Conservation (phyloP, 306 rosid genomes). For the Trifolium pratense region DNA sequence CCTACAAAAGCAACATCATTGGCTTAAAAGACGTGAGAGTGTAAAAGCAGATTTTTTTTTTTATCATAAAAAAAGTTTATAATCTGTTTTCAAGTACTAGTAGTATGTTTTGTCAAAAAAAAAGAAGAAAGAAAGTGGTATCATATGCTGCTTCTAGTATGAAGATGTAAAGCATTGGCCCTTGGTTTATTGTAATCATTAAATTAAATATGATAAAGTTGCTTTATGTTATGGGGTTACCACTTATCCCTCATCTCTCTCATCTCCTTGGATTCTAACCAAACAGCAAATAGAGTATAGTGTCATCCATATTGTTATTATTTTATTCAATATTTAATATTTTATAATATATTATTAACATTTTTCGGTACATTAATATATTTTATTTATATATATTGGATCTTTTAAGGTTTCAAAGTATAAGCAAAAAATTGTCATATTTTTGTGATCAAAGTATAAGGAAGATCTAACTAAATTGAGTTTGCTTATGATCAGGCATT, state of each 20-base stretch:
- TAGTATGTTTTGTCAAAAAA: not conserved
- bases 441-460: too few relatives aligned
- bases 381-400: too few relatives aligned
- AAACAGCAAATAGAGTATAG: slow-evolving; percentile 23
- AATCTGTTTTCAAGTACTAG: slow-evolving; percentile 26
- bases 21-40: slow-evolving; percentile 43
- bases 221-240: slow-evolving; percentile 55
- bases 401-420: too few relatives aligned
- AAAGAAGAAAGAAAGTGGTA: not conserved
- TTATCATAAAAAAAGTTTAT: slow-evolving; percentile 12
- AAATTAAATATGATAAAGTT: slow-evolving; percentile 52
- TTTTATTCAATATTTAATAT: not conserved
- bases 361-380: too few relatives aligned
- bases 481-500: too few relatives aligned
- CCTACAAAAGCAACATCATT: slow-evolving; percentile 49
- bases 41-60: slow-evolving; percentile 41
- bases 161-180: slow-evolving; percentile 35
- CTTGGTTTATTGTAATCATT: slow-evolving; percentile 49
- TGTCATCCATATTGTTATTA: slow-evolving; percentile 7
- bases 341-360: too few relatives aligned
- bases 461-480: too few relatives aligned
- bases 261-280: slow-evolving; percentile 39
- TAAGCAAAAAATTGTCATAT: too few relatives aligned
- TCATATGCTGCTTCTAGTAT: not conserved
- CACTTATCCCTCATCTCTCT: slow-evolving; percentile 38